Evolutionary conservation across 2,329 filamentous ascomycete genomes (phyloP).

Genomic region (Scedosporium aurantiacum): DNA sequence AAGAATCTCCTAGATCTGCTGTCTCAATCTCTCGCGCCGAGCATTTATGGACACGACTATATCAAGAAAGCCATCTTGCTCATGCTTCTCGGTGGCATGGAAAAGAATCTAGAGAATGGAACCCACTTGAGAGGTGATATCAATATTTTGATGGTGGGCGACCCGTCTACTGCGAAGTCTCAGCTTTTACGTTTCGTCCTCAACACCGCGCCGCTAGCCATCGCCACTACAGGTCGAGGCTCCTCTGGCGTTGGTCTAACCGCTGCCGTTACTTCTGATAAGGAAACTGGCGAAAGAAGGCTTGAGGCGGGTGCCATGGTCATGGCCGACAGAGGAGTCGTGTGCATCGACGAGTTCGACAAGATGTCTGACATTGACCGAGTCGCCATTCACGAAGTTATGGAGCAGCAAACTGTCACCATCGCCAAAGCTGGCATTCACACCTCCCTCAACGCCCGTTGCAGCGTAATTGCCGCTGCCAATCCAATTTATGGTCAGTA

Average conservation of each 20-base stretch:
- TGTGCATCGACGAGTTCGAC: slow-evolving; percentile 98
- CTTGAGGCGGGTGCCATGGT: slow-evolving; percentile 98
- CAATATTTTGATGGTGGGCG: slow-evolving; percentile 98
- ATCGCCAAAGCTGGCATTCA: slow-evolving; percentile 98
- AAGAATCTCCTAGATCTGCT: slow-evolving; percentile 86
- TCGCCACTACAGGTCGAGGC: slow-evolving; percentile 91
- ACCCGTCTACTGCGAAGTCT: slow-evolving; percentile 97
- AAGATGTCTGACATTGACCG: slow-evolving; percentile 99
- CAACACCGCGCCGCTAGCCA: slow-evolving; percentile 91
- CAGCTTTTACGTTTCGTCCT: slow-evolving; percentile 92
- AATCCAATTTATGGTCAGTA: slow-evolving; percentile 99
- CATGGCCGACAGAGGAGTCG: slow-evolving; percentile 88
- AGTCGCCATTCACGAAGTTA: slow-evolving; percentile 98
- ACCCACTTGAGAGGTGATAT: slow-evolving; percentile 97
- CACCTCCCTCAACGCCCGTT: slow-evolving; percentile 90
- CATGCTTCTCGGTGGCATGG: slow-evolving; percentile 89
- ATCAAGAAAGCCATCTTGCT: slow-evolving; percentile 96
- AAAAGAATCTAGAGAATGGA: slow-evolving; percentile 97
- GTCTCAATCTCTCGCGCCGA: slow-evolving; percentile 87
- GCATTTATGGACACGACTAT: slow-evolving; percentile 93
- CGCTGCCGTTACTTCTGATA: slow-evolving; percentile 90
- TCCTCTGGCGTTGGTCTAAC: slow-evolving; percentile 97
- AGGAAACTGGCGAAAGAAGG: slow-evolving; percentile 90
- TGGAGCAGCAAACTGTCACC: slow-evolving; percentile 99
- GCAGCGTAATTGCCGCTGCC: slow-evolving; percentile 89